Evolutionary conservation across 345 rosid species (phyloP).

Genomic region (Streptanthus diversifolius): DNA sequence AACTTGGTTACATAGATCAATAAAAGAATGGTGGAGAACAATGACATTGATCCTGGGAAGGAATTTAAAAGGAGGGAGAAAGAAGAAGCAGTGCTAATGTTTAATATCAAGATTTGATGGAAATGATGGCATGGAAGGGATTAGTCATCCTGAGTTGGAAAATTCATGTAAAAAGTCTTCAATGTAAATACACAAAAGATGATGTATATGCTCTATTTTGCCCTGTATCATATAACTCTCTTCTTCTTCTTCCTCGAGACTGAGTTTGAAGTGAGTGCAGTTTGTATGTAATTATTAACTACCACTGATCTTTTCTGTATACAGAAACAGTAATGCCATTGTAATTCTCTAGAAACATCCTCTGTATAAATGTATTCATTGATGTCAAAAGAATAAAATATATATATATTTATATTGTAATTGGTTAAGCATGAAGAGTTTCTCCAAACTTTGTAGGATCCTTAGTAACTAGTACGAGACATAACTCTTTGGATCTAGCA

Average conservation of each 20-base stretch:
- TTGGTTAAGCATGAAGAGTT: not conserved
- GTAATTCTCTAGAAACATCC: not conserved
- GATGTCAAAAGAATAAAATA: too few relatives aligned
- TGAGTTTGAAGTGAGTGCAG: constrained; percentile 27
- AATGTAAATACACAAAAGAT: constrained; percentile 28
- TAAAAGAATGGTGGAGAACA: constrained; percentile 1
- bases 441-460: not conserved
- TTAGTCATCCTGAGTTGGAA: not conserved
- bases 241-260: not conserved
- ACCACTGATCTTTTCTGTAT: constrained; percentile 23
- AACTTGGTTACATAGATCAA: constrained; percentile 10
- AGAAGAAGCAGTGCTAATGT: not conserved
- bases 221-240: constrained; percentile 15
- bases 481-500: constrained; percentile 35
- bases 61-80: not conserved
- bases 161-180: constrained; percentile 12
- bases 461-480: not conserved
- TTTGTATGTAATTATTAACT: constrained; percentile 22
- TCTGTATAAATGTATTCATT: not conserved
- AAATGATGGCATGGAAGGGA: constrained; percentile 10
- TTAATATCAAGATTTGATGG: constrained; percentile 3
- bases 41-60: constrained; percentile 4
- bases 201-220: constrained; percentile 25
- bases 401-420: not conserved
- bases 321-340: constrained; percentile 6